Evolutionary conservation across 192 early-diverging fungal genomes (phyloP).

Genomic region (Coemansia biformis): DNA sequence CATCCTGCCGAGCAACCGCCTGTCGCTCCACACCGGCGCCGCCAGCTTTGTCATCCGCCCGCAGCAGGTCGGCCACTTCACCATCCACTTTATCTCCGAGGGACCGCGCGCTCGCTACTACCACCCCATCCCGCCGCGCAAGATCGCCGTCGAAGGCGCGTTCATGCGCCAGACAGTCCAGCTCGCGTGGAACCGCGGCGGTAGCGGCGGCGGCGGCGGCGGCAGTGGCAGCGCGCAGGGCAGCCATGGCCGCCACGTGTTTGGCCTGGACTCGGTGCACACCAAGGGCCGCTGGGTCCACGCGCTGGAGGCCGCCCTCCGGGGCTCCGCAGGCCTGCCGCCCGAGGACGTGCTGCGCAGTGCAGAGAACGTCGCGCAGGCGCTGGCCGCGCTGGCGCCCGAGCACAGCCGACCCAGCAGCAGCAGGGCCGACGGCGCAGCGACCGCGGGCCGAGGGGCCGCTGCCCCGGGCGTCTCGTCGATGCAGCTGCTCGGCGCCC

Average conservation of each 20-base stretch:
- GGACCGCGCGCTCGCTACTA: constrained; percentile 48
- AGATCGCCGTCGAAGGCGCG: constrained; percentile 47
- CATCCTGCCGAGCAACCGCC: constrained; percentile 27
- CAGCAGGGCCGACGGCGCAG: too few relatives aligned
- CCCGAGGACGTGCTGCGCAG: constrained; percentile 14
- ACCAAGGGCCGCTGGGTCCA: constrained; percentile 40
- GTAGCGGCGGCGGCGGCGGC: not conserved
- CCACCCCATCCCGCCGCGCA: constrained; percentile 47
- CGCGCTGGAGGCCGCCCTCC: constrained; percentile 19
- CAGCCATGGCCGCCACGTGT: constrained; percentile 41
- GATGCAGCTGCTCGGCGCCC: too few relatives aligned
- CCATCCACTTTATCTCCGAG: constrained; percentile 44
- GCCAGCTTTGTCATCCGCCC: constrained; percentile 48
- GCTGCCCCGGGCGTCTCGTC: too few relatives aligned
- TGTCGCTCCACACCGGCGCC: constrained; percentile 22
- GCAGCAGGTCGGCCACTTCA: constrained; percentile 37
- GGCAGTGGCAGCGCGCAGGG: too few relatives aligned
- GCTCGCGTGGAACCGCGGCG: constrained; percentile 37
- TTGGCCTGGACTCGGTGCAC: constrained; percentile 43
- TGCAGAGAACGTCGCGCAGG: constrained; percentile 31
- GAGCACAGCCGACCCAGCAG: not conserved
- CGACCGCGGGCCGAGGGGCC: too few relatives aligned
- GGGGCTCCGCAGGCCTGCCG: constrained; percentile 10
- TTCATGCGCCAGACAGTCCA: constrained; percentile 52
- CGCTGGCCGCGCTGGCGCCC: constrained; percentile 23